Percentiles rank a stretch among this genome's conserved stretches.
These are phyloP conservation scores for Potentilla sterilis DNA, from an alignment of 306 rosid species.

Conservation along the genomic window DNA sequence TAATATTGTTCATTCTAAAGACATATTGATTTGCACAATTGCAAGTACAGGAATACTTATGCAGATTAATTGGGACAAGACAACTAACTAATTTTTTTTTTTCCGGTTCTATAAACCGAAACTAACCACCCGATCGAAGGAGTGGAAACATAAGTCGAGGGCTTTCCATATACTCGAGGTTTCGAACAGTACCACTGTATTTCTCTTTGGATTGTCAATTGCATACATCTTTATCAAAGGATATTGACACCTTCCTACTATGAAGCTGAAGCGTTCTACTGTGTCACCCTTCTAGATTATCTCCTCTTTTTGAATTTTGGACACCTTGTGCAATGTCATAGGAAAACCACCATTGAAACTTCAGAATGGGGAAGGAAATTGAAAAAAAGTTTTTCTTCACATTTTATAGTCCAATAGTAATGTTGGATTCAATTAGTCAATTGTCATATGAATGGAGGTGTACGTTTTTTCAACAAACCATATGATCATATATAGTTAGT, in stretches of 20 bases:
- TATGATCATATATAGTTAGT: too few species aligned
- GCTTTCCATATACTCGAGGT: too few species aligned
- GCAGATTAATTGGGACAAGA: neutral
- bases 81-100: neutral
- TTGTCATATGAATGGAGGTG: neutral
- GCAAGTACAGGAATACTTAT: neutral
- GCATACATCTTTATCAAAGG: too few species aligned
- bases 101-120: too few species aligned
- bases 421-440: neutral
- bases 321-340: neutral
- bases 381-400: neutral
- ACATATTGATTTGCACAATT: neutral
- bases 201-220: too few species aligned
- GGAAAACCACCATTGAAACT: neutral
- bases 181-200: too few species aligned
- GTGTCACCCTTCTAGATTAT: conserved; percentile 1
- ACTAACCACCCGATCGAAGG: too few species aligned
- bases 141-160: too few species aligned
- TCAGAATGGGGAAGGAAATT: neutral
- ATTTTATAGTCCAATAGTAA: neutral
- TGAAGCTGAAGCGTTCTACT: neutral
- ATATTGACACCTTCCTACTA: neutral
- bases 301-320: neutral
- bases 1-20: neutral
- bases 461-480: neutral